Evolutionary conservation across 495 filamentous ascomycete genomes (phyloP), one percentile per base, ranked within the genome.

Genomic region (Aspergillus incahuasiensis): DNA sequence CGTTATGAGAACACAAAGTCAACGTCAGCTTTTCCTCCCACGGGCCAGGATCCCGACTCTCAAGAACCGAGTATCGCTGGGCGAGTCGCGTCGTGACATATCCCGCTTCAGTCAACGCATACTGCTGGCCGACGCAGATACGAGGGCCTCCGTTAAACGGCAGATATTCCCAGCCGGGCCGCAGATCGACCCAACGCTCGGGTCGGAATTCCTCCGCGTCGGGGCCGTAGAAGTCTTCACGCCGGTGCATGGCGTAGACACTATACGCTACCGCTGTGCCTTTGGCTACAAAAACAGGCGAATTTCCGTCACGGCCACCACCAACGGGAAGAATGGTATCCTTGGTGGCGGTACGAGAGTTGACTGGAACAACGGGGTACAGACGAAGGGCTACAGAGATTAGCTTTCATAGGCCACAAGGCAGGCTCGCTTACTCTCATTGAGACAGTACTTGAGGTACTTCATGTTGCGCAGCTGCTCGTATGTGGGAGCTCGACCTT

Each of bases 51-150:
- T 67, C 60, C 5, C 56, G 55, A 25, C 63, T 64, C 30, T 62
- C 62, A n/a, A 69, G 18, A 13, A 42, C 20, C 1, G 81, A 79
- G 64, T 79, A 90, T 38, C 71, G 69, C 72, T 90, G 87, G 62
- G 88, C 75, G 20, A 91, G 62, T 21, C 85, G 68, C 18, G 82
- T 80, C 18, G 86, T 75, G 34, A 84, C 82, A 62, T 89, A 90
- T 1, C 71, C 75, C 57, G 86, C 87, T 74, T 90, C 87, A 5
- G 86, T 88, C 39, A 91, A 73, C 16, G 87, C 87, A 45, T 74
- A 78, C 68, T 81, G 79, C 55, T 81, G 89, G 3, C 90, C 90
- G 56, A 92, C 80, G 68, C 90, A 95, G 54, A 92, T 90, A 35
- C 90, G 75, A 39, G 88, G 87, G 0, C 89, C 86, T 35, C 84